A percentile compares a stretch with the other conserved stretches of the same genome.
Evolutionary conservation across 345 rosid species (phyloP).

Genomic region (Rhodomyrtus tomentosa): DNA sequence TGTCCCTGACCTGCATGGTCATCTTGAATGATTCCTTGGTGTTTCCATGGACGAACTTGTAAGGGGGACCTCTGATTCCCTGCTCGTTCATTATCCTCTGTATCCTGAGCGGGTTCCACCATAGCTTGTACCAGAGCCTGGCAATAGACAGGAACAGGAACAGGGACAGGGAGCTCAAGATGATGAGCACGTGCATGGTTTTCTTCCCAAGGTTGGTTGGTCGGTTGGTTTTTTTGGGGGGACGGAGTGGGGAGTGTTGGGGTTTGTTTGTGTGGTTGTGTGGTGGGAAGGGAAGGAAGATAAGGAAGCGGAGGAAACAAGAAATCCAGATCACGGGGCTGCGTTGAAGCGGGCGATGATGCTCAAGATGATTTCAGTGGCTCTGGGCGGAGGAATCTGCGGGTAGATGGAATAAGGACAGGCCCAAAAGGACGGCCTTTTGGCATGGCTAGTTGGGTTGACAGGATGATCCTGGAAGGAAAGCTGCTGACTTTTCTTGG

Average conservation of each 20-base stretch:
- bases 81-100: constrained; percentile 2
- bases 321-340: not conserved
- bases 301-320: not conserved
- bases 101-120: constrained; percentile 9
- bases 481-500: not conserved
- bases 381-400: not conserved
- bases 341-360: not conserved
- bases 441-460: not conserved
- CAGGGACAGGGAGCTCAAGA: not conserved
- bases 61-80: constrained; percentile 23
- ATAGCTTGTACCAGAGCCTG: constrained; percentile 4
- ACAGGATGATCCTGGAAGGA: not conserved
- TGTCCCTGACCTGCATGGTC: constrained; percentile 2
- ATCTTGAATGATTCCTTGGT: constrained; percentile 10
- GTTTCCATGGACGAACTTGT: constrained; percentile 25
- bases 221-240: too few relatives aligned
- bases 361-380: not conserved
- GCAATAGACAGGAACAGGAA: not conserved
- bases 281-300: not conserved
- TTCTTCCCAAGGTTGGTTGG: not conserved
- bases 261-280: too few relatives aligned
- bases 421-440: not conserved
- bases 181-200: not conserved
- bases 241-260: too few relatives aligned
- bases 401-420: not conserved